A percentile compares a stretch with the other conserved stretches of the same genome.
Conservation (phyloP, 768 basidiomycete species). For the Vararia minispora region DNA sequence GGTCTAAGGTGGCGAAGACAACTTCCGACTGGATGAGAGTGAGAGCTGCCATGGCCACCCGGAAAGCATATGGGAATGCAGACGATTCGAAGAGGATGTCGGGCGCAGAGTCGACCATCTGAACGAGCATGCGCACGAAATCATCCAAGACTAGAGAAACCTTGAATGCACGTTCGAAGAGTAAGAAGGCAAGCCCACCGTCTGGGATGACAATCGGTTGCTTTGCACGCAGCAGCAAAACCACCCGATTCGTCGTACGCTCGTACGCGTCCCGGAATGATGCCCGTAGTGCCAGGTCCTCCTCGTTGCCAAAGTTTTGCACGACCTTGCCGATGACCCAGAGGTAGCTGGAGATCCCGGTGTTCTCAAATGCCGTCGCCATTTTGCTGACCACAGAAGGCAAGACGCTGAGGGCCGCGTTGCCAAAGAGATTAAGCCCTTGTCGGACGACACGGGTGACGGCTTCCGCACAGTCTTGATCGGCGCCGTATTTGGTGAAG, state of each 20-base stretch:
- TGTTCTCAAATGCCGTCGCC: conserved; percentile 66
- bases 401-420: conserved; percentile 51
- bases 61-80: conserved; percentile 68
- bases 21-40: conserved; percentile 77
- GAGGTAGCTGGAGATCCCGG: conserved; percentile 76
- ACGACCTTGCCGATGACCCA: conserved; percentile 91
- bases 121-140: conserved; percentile 71
- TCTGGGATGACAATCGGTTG: conserved; percentile 73
- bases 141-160: conserved; percentile 81
- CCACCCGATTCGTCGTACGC: conserved; percentile 59
- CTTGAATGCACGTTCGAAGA: neutral
- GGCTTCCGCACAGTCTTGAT: conserved; percentile 72
- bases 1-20: conserved; percentile 71
- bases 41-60: conserved; percentile 64
- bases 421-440: conserved; percentile 73
- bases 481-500: conserved; percentile 64
- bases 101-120: conserved; percentile 56
- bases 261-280: conserved; percentile 64
- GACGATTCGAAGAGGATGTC: conserved; percentile 71
- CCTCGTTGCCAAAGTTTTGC: conserved; percentile 62
- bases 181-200: conserved; percentile 39
- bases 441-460: conserved; percentile 76
- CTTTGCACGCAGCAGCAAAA: conserved; percentile 55
- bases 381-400: conserved; percentile 66
- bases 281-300: conserved; percentile 40